A percentile compares a stretch with the other conserved stretches of the same genome.
Evolutionary conservation across 306 rosid genomes (phyloP).

Genomic region (Nissolia schottii): DNA sequence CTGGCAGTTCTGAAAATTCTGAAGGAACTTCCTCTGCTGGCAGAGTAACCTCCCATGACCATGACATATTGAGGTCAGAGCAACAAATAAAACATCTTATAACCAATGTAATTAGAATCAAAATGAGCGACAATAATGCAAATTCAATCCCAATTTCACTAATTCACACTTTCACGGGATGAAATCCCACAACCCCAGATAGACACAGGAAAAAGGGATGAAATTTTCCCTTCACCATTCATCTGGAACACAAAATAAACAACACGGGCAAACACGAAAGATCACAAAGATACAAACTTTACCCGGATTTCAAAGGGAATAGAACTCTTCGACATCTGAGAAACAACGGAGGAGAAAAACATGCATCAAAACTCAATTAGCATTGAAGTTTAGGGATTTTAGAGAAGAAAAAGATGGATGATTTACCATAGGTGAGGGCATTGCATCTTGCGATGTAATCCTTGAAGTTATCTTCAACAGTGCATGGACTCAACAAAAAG

Average conservation of each 20-base stretch:
- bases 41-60: conserved; percentile 52
- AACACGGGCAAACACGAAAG: background rate
- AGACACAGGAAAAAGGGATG: background rate
- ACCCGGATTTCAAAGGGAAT: conserved; percentile 62
- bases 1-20: conserved; percentile 58
- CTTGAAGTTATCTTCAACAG: conserved; percentile 63
- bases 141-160: background rate
- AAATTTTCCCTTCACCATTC: background rate
- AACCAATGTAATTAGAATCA: background rate
- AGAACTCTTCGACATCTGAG: conserved; percentile 51
- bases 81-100: background rate
- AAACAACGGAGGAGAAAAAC: background rate
- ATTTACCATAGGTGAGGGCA: conserved; percentile 48
- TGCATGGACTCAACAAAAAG: conserved; percentile 38
- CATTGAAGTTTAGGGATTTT: background rate
- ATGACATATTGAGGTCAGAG: conserved; percentile 40
- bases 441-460: conserved; percentile 54
- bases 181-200: background rate
- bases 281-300: background rate
- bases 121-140: background rate
- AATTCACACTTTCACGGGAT: background rate
- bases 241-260: background rate
- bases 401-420: background rate
- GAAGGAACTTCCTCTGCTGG: conserved; percentile 64
- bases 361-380: background rate